phyloP scores from a whole-genome alignment of 2,329 filamentous ascomycete genomes.

The Epichloe coenophiala region DNA sequence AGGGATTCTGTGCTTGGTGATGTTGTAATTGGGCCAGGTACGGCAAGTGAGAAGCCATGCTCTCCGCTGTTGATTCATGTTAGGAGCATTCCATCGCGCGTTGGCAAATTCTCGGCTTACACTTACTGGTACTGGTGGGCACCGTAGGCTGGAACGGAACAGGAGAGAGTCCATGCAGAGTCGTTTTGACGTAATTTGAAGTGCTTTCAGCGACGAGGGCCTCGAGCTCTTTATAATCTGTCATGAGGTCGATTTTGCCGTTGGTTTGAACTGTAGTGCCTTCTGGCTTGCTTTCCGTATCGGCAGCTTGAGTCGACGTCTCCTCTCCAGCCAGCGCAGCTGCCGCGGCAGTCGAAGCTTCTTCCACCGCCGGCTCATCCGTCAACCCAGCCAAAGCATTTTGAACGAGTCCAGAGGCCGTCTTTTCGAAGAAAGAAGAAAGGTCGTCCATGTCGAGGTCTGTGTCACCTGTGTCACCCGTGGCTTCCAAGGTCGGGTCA shows the following conservation, averaged over 20 bases:
- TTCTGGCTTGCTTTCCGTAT: constrained; percentile 14
- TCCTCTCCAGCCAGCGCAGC: constrained; percentile 12
- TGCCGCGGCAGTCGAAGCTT: constrained; percentile 4
- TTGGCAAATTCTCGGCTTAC: constrained; percentile 12
- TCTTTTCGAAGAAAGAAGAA: constrained; percentile 29
- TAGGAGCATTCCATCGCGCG: neutral
- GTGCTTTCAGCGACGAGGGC: constrained; percentile 31
- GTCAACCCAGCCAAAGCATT: constrained; percentile 25
- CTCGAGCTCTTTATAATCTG: constrained; percentile 29
- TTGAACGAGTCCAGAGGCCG: constrained; percentile 26
- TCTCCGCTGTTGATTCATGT: constrained; percentile 14
- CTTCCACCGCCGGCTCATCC: constrained; percentile 12
- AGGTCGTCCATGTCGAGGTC: constrained; percentile 27
- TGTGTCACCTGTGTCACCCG: constrained; percentile 17
- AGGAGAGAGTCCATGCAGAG: constrained; percentile 28
- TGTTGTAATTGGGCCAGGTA: constrained; percentile 26
- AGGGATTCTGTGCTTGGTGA: constrained; percentile 21
- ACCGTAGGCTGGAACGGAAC: constrained; percentile 29
- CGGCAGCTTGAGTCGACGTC: constrained; percentile 10
- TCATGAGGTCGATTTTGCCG: constrained; percentile 20
- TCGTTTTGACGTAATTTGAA: constrained; percentile 30
- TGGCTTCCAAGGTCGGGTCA: constrained; percentile 13
- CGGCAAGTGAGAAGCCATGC: constrained; percentile 20
- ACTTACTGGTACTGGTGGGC: constrained; percentile 24
- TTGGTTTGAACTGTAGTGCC: constrained; percentile 13